Base-by-base conservation (phyloP, 495 filamentous ascomycete genomes). In the Neurospora sp. region DNA sequence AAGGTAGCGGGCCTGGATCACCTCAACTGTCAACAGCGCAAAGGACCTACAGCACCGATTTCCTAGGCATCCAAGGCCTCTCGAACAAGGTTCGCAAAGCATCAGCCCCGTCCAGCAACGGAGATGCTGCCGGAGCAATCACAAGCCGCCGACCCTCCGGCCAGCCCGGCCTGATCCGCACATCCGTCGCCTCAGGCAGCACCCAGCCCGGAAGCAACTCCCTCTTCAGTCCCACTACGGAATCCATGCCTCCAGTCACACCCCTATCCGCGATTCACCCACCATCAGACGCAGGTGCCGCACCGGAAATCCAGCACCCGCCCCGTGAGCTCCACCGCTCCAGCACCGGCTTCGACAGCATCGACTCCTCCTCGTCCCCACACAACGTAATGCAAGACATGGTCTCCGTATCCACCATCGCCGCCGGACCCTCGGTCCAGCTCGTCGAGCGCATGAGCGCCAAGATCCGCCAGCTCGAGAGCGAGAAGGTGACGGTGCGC, bases 401-500 rank as follows among this genome's bases (percentile, higher is more conserved):
- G 79, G 87, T 97, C 39, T 96, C 92, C 16, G 93, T 93, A 20
- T 96, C 93, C 3, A 97, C 96, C 8, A 89, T 92, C 22, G 94
- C 89, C 7, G 93, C 96, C 0, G 96, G 96, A 0, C 96, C 96
- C 4, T 95, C 92, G 4, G 95, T 99, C 3, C 96, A 98, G 80
- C 87, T 99, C 0, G 94, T 99, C 6, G 96, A 98, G 81, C 91
- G 96, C 61, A 97, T 99, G 95, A 93, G 90, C 74, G 92, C 94
- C 42, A 91, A 94, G 1, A 93, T 99, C 31, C 91, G 96, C 38
- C 88, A 95, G 4, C 84, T 99, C 0, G 96, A 98, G 78, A 93
- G 90, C 73, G 96, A 98, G 77, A 95, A 95, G 76, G 91, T 94
- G 20, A 91, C 90, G 5, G 88, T 88, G 31, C 91, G 91, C 78